A percentile compares a stretch with the other conserved stretches of the same genome.
Conservation (phyloP, 345 rosid genomes). For the Geranium rotundifolium region DNA sequence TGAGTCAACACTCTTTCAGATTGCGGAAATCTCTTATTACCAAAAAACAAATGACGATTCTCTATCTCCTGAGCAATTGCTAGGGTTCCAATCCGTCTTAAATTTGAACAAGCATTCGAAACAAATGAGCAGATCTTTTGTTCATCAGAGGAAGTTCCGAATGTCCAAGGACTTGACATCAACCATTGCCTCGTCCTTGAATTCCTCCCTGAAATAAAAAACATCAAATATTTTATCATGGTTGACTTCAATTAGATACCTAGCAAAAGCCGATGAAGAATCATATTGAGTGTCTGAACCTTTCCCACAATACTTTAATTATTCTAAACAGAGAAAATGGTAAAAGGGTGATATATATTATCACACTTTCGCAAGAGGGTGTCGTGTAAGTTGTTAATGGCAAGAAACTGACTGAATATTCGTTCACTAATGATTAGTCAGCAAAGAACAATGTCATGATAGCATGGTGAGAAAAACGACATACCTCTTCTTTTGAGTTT, state of each 20-base stretch:
- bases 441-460: background rate
- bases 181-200: constrained; percentile 66
- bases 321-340: no score
- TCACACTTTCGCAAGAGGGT: no score
- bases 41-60: background rate
- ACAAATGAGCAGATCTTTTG: background rate
- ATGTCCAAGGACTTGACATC: constrained; percentile 86
- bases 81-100: constrained; percentile 4
- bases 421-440: background rate
- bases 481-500: constrained; percentile 85
- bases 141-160: constrained; percentile 58
- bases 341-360: no score
- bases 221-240: background rate
- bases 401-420: no score
- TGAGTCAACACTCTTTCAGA: background rate
- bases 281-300: no score
- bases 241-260: no score
- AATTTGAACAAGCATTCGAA: no score
- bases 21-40: background rate
- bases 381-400: no score
- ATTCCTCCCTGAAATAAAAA: constrained; percentile 65
- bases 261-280: no score
- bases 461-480: background rate
- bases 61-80: background rate
- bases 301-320: no score